Base-by-base conservation (phyloP, 176 grass and related monocot genomes). In the Triticum dicoccoides region DNA sequence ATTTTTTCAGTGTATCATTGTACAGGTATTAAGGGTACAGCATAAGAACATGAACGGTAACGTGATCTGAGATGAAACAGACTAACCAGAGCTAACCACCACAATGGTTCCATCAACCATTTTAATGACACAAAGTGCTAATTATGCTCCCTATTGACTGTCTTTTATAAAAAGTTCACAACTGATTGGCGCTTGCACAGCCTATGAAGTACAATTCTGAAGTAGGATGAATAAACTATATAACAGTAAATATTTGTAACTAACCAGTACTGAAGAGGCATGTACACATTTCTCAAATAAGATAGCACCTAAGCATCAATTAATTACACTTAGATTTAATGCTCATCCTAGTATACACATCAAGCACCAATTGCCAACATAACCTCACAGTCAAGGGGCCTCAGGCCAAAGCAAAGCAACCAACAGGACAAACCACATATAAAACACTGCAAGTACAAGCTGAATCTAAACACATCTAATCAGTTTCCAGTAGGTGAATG, bases 221-320 rank as follows among this genome's bases (percentile, higher is more conserved):
- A 79, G 58, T 79, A 42, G 56, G 34, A 73, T 61, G 27, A 62
- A 73, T 83, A 83, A 62, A 83, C 9, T 61, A 27, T 0, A 61
- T 37, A 12, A 37, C 17, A 59, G 41, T 74, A 8, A 41, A 82
- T 30, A 44, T 42, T 65, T 4, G 8, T 12, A 84, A 74, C 37
- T 32, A 45, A 35, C 17, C 17, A 32, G 24, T 34, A 62, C 20
- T 38, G 13, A 79, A 86, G 21, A 65, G 38, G 27, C 18, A 9
- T 4, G 15, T 30, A 21, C 39, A 65, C 24, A 85, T 61, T 70
- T 68, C 45, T 25, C 61, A 76, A 9, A 41, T 61, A 80, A 7
- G 24, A 10, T 8, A 61, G 25, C 61, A 47, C 38, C 15, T n/a
- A 63, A 5, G 11, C 5, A 1, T 41, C 20, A 65, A 44, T 23